These are phyloP conservation scores for Solanum microdontum DNA, from an alignment of 257 asterid genomes.

Conservation along the genomic window DNA sequence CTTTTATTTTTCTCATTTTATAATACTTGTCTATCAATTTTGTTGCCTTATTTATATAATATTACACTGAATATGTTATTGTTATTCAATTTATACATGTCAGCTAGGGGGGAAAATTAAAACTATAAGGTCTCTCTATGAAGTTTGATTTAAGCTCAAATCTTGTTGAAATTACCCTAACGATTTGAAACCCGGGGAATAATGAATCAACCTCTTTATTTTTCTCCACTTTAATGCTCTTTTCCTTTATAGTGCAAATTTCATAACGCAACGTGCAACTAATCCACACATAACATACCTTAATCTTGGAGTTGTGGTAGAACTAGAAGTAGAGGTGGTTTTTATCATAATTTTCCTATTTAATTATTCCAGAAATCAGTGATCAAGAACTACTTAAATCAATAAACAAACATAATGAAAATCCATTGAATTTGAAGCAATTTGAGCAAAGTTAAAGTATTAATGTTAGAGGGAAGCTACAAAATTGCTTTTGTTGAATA, in stretches of 20 bases:
- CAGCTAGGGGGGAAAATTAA: rapidly evolving
- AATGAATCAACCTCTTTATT: not conserved
- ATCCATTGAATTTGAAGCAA: not conserved
- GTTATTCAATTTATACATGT: no score
- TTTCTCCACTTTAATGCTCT: not conserved
- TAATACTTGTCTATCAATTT: not conserved
- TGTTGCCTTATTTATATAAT: rapidly evolving
- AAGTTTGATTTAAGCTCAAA: not conserved
- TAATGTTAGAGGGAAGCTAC: not conserved
- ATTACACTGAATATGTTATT: no score
- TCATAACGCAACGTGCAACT: not conserved
- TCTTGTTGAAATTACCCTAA: not conserved
- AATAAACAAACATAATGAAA: not conserved
- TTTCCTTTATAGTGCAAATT: not conserved
- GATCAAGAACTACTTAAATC: not conserved
- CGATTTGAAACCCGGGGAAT: not conserved
- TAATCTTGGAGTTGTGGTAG: conserved; percentile 14
- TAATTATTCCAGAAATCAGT: conserved; percentile 29
- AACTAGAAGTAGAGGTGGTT: conserved; percentile 5
- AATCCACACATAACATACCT: conserved; percentile 21
- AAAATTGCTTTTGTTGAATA: not conserved
- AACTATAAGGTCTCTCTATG: not conserved
- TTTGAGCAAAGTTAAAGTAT: not conserved
- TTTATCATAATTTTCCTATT: conserved; percentile 29
- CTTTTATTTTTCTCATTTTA: not conserved